Base-by-base conservation (phyloP, 805 yeast species). In the Candida berthetii region DNA sequence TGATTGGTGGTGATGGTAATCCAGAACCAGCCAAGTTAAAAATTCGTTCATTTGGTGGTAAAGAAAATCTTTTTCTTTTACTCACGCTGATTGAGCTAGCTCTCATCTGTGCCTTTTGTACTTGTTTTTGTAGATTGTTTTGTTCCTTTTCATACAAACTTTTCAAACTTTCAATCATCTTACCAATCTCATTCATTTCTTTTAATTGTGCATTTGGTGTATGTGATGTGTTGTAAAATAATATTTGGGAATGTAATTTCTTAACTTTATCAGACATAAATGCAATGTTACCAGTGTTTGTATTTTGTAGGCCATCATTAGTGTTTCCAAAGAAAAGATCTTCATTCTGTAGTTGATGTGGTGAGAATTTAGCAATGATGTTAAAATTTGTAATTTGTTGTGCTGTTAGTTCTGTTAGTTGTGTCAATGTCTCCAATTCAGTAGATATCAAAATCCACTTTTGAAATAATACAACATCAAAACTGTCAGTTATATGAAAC, bases 51-150 rank as follows among this genome's bases (percentile, higher is more conserved):
- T n/a, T 10, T 10, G 43, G 32, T 11, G 56, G 57, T 17, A 54
- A 31, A 0, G 57, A 52, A 29, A 41, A 49, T 39, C 58, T 42
- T 38, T 55, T 55, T 34, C 50, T 45, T 32, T 45, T 46, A 4
- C 43, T 24, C n/a, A 47, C 32, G 2, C 40, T 42, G 36, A 44
- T 34, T 42, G 49, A 48, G 32, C 11, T 47, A 33, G 16, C 34
- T 25, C 17, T 17, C 15, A 16, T 31, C 13, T 17, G 34, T 13
- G 15, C 17, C 29, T 41, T n/a, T 24, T 35, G 18, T 7, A 31
- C 15, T 11, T 31, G 34, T 17, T 17, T 31, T 16, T 31, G 8
- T 4, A 31, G 4, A 16, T 31, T 31, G 11, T 3, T 13, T 9
- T 31, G 11, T 31, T 31, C 17, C 13, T 16, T 31, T 31, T 31